These are phyloP conservation scores for Phytophthora idaei DNA, from an alignment of 352 stramenopile genomes.

Conservation along the genomic window DNA sequence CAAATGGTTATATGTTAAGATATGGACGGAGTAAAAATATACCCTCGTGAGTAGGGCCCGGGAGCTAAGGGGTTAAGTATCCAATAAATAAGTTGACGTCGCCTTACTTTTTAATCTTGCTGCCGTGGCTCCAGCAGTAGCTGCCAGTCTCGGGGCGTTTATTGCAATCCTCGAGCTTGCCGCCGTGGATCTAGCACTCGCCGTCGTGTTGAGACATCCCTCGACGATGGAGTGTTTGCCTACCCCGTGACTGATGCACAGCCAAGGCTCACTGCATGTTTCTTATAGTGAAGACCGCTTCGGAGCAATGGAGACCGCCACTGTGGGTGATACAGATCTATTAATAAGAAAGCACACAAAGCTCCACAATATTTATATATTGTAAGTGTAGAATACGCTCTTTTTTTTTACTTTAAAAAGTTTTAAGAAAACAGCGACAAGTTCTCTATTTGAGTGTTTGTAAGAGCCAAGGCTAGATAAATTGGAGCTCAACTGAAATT, in stretches of 20 bases:
- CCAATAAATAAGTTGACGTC: neutral
- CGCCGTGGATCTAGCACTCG: constrained; percentile 82
- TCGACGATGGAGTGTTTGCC: constrained; percentile 79
- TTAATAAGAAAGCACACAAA: no score
- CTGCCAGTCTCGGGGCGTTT: constrained; percentile 82
- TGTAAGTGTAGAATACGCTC: no score
- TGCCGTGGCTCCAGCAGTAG: constrained; percentile 85
- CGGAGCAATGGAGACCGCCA: constrained; percentile 73
- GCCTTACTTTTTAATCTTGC: constrained; percentile 83
- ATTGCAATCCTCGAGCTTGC: constrained; percentile 79
- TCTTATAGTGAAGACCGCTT: constrained; percentile 59
- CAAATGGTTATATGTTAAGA: no score
- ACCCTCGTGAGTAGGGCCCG: no score
- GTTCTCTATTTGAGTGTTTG: no score
- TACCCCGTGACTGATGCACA: constrained; percentile 87
- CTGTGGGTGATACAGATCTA: constrained; percentile 75
- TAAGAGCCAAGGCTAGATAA: no score
- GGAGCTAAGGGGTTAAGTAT: no score
- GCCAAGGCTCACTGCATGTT: constrained; percentile 82
- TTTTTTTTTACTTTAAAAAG: no score
- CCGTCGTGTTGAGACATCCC: constrained; percentile 79
- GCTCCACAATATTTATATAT: no score
- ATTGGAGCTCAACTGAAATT: no score
- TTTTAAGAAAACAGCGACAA: no score
- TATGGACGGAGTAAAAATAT: no score